Evolutionary conservation across 176 grass and related monocot genomes (phyloP).

Genomic region (Ensete ventricosum): DNA sequence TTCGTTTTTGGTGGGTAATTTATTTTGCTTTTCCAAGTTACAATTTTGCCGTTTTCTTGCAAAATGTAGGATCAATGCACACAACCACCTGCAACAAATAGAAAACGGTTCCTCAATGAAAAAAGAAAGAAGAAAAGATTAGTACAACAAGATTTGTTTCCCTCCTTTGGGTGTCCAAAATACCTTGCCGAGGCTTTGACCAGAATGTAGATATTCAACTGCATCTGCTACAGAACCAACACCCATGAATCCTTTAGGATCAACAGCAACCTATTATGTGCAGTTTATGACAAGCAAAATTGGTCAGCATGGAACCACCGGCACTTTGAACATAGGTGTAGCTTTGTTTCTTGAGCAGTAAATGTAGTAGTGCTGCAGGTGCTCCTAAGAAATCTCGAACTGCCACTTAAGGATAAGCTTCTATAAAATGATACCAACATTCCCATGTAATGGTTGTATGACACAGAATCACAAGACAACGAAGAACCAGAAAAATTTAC

Average conservation of each 20-base stretch:
- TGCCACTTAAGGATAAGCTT: not conserved
- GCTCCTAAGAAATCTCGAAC: too few relatives aligned
- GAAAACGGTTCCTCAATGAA: not conserved
- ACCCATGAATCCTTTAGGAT: constrained; percentile 70
- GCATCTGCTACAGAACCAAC: constrained; percentile 78
- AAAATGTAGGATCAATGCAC: constrained; percentile 61
- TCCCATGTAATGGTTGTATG: not conserved
- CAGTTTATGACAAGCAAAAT: not conserved
- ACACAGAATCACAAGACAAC: too few relatives aligned
- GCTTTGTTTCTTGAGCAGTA: not conserved
- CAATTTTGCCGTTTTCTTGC: constrained; percentile 45
- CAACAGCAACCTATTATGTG: constrained; percentile 54
- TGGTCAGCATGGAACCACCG: not conserved
- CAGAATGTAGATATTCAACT: constrained; percentile 94
- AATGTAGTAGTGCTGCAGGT: not conserved
- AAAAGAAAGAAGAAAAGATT: constrained; percentile 4
- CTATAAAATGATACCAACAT: not conserved
- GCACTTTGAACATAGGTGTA: too few relatives aligned
- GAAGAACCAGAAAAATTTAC: too few relatives aligned
- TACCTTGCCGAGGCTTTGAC: constrained; percentile 91
- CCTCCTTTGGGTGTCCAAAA: not conserved
- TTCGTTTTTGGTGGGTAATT: too few relatives aligned
- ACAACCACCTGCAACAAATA: constrained; percentile 57
- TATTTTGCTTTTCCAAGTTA: constrained; percentile 14
- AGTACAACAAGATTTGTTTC: not conserved